Percentiles rank a stretch among this genome's conserved stretches.
phyloP scores from a whole-genome alignment of 176 grass and related monocot genomes.

The Pontederia paniculata region DNA sequence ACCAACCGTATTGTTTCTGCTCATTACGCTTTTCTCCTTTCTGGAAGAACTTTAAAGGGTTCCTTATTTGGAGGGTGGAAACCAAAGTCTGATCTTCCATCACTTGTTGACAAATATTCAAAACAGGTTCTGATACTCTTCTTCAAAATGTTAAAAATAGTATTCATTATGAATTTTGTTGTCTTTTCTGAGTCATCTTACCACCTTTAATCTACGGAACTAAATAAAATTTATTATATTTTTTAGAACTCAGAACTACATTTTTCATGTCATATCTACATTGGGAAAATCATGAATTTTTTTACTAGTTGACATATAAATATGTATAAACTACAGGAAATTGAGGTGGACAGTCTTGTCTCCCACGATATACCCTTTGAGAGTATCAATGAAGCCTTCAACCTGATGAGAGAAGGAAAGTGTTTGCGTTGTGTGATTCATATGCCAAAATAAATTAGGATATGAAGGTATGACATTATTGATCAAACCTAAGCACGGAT shows the following conservation, averaged over 20 bases:
- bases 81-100: slow-evolving; percentile 88
- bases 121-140: slow-evolving; percentile 36
- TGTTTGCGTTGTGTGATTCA: slow-evolving; percentile 91
- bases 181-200: not conserved
- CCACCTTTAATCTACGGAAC: too few relatives aligned
- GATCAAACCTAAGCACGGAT: not conserved
- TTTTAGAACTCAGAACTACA: too few relatives aligned
- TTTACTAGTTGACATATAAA: slow-evolving; percentile 8
- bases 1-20: slow-evolving; percentile 48
- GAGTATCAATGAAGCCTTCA: slow-evolving; percentile 60
- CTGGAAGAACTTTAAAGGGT: slow-evolving; percentile 91
- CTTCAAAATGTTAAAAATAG: not conserved
- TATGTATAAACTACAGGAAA: slow-evolving; percentile 53
- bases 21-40: slow-evolving; percentile 81
- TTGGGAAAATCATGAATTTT: too few relatives aligned
- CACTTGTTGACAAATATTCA: slow-evolving; percentile 63
- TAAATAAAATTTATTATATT: too few relatives aligned
- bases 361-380: slow-evolving; percentile 76
- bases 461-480: not conserved
- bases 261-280: too few relatives aligned
- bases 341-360: slow-evolving; percentile 66
- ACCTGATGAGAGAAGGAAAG: slow-evolving; percentile 72
- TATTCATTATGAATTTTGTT: too few relatives aligned
- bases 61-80: slow-evolving; percentile 97
- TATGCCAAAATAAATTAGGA: slow-evolving; percentile 33